Evolutionary conservation across 108 stramenopile genomes (phyloP).

Genomic region (Nitzschia sp.): DNA sequence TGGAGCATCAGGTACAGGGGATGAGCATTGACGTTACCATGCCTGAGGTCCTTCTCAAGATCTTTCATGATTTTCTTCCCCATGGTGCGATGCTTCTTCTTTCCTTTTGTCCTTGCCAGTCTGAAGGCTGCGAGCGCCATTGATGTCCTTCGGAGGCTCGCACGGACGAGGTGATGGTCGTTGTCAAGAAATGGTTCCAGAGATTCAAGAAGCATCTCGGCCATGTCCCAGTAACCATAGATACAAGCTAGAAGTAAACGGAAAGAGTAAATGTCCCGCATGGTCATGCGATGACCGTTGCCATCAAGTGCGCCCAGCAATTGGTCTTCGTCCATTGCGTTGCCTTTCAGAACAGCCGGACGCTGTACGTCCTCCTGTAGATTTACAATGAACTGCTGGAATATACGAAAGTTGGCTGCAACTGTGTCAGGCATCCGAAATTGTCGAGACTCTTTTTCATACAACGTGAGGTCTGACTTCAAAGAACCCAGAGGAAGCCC

Average conservation of each 20-base stretch:
- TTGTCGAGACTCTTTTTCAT: conserved; percentile 19
- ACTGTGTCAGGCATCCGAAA: conserved; percentile 20
- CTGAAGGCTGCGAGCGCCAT: conserved; percentile 24
- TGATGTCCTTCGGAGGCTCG: not conserved
- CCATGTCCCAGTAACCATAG: conserved; percentile 26
- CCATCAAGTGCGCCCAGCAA: conserved; percentile 12
- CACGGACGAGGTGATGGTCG: not conserved
- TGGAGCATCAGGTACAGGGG: conserved; percentile 23
- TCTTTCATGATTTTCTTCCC: conserved; percentile 27
- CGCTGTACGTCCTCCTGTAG: conserved; percentile 10
- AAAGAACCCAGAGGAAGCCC: conserved; percentile 37
- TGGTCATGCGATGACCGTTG: conserved; percentile 26
- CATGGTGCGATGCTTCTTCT: conserved; percentile 5
- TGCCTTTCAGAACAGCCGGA: conserved; percentile 28
- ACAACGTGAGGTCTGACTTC: conserved; percentile 24
- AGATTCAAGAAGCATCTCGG: conserved; percentile 12
- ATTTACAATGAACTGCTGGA: conserved; percentile 31
- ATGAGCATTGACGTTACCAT: conserved; percentile 28
- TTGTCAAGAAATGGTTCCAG: conserved; percentile 11
- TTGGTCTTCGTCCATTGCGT: conserved; percentile 25
- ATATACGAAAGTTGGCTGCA: conserved; percentile 10
- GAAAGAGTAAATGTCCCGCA: conserved; percentile 26
- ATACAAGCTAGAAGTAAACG: conserved; percentile 27
- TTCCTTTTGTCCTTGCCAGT: not conserved
- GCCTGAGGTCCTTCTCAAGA: conserved; percentile 10